Conservation (phyloP, 371 early-diverging fungal genomes). For the Haplosporangium sp. region DNA sequence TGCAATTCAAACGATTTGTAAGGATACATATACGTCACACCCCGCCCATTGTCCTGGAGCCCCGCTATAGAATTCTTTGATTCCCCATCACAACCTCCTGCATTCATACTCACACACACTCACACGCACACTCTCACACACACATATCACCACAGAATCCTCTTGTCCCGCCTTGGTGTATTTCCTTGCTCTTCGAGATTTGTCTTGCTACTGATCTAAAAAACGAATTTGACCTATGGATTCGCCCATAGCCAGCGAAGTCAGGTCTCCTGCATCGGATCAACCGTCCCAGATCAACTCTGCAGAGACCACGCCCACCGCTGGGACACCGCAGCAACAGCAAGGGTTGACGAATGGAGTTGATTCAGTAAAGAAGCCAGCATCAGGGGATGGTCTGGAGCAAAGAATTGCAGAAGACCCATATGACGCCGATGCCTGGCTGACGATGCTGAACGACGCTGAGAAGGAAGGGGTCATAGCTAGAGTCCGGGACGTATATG, state of each 20-base stretch:
- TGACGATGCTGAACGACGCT: slow-evolving; percentile 66
- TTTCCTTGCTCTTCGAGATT: background rate
- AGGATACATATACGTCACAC: no score
- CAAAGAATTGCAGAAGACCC: slow-evolving; percentile 64
- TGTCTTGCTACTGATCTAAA: background rate
- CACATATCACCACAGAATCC: no score
- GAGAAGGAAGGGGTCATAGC: slow-evolving; percentile 68
- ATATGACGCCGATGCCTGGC: slow-evolving; percentile 83
- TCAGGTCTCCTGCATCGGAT: slow-evolving; percentile 25
- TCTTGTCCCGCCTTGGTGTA: background rate
- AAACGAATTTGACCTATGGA: slow-evolving; percentile 19
- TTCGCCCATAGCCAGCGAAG: slow-evolving; percentile 35
- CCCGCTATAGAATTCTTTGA: no score
- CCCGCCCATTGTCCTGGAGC: no score
- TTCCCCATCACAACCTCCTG: no score
- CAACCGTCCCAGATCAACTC: slow-evolving; percentile 34
- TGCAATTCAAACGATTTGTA: no score
- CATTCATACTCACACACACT: no score
- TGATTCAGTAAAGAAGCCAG: slow-evolving; percentile 15
- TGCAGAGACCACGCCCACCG: slow-evolving; percentile 16
- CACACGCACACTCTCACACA: no score
- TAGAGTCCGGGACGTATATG: slow-evolving; percentile 76
- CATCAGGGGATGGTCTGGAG: slow-evolving; percentile 45
- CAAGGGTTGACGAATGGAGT: slow-evolving; percentile 5
- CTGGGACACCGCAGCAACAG: slow-evolving; percentile 12